Conservation (phyloP, 2,329 filamentous ascomycete genomes). For the Colletotrichum tofieldiae region DNA sequence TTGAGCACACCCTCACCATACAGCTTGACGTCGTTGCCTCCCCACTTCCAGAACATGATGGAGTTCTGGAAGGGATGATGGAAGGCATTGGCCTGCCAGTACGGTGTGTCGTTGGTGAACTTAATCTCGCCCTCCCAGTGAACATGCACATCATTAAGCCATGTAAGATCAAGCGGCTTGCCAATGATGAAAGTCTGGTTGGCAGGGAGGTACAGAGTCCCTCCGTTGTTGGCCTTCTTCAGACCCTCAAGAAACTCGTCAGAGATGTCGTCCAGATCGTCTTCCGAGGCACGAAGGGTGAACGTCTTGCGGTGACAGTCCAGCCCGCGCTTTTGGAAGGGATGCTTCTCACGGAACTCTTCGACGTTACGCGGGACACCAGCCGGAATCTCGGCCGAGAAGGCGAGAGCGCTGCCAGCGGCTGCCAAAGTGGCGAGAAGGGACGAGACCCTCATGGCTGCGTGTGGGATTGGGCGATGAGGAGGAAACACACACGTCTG, state of each 20-base stretch:
- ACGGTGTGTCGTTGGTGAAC: constrained; percentile 77
- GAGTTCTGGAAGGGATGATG: constrained; percentile 75
- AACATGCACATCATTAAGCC: constrained; percentile 73
- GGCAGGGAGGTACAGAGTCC: constrained; percentile 70
- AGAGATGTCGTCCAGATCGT: constrained; percentile 60
- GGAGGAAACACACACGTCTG: neutral
- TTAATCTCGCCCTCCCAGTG: constrained; percentile 54
- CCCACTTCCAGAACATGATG: constrained; percentile 77
- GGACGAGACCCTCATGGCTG: constrained; percentile 44
- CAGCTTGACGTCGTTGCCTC: constrained; percentile 77
- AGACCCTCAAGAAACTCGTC: constrained; percentile 57
- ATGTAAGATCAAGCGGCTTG: constrained; percentile 75
- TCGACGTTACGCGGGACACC: constrained; percentile 48
- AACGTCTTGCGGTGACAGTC: constrained; percentile 41
- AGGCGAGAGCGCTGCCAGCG: constrained; percentile 39
- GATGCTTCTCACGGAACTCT: constrained; percentile 58
- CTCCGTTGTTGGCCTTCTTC: constrained; percentile 69
- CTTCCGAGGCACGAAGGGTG: constrained; percentile 47
- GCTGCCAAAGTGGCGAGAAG: constrained; percentile 44
- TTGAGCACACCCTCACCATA: constrained; percentile 71
- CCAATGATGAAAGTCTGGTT: constrained; percentile 72
- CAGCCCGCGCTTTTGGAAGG: constrained; percentile 63
- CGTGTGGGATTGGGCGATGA: constrained; percentile 10
- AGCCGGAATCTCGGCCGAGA: constrained; percentile 37
- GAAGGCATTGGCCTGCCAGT: constrained; percentile 77